Conservation (phyloP, 2,329 filamentous ascomycete species). For the Colletotrichum sp. region DNA sequence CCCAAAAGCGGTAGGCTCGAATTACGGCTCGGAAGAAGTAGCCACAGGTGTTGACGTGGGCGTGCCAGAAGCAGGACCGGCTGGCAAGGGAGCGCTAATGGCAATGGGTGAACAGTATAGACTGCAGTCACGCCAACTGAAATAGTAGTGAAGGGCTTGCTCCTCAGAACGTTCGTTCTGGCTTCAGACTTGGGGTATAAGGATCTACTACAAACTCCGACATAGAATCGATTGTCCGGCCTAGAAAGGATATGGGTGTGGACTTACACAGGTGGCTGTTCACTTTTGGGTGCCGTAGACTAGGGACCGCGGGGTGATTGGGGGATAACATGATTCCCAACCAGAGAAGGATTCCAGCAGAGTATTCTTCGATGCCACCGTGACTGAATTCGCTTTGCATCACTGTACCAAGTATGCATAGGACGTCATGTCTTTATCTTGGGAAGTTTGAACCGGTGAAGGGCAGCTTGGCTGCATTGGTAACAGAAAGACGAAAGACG, state of each 20-base stretch:
- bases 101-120: background rate
- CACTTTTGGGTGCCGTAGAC: background rate
- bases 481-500: background rate
- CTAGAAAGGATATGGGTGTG: background rate
- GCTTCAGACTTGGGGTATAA: background rate
- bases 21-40: accelerated
- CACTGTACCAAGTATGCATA: background rate
- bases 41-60: accelerated
- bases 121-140: background rate
- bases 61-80: background rate
- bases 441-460: background rate
- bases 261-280: background rate
- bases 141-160: background rate
- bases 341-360: background rate
- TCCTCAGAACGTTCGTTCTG: background rate
- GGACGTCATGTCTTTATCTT: background rate
- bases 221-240: background rate
- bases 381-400: background rate
- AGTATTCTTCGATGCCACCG: background rate
- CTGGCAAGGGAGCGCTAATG: background rate
- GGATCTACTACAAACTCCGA: background rate
- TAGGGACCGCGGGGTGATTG: background rate
- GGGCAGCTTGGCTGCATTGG: background rate
- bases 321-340: background rate
- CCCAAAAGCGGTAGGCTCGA: accelerated